Percentiles rank a stretch among this genome's conserved stretches.
These are phyloP conservation scores for Termitomyces sp. DNA, from an alignment of 768 basidiomycete genomes.

Conservation along the genomic window DNA sequence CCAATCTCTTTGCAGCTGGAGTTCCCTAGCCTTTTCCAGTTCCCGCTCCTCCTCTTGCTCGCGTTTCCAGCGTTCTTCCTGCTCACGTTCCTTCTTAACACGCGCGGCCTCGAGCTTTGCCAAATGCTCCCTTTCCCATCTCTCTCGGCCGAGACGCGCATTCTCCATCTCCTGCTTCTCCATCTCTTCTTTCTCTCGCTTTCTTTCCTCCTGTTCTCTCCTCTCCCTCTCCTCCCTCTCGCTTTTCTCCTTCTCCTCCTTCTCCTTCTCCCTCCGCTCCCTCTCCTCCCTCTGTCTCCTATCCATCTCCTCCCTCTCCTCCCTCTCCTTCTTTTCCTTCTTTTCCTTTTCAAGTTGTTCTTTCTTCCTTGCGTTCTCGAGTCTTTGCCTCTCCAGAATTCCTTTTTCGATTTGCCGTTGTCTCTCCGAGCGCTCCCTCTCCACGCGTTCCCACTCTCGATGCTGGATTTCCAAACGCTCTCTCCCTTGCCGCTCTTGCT, in stretches of 20 bases:
- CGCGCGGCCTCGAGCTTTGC: background rate
- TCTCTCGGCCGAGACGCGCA: background rate
- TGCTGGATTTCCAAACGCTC: background rate
- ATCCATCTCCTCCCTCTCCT: background rate
- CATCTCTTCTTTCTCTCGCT: background rate
- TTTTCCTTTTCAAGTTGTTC: background rate
- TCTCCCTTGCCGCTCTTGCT: background rate
- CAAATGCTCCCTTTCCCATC: background rate
- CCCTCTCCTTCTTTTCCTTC: background rate
- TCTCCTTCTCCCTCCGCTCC: background rate
- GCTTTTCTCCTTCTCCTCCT: too few relatives aligned
- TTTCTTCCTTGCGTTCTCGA: background rate
- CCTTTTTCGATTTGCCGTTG: background rate
- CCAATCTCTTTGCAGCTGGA: background rate
- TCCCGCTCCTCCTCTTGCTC: background rate
- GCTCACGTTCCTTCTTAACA: background rate
- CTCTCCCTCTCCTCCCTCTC: background rate
- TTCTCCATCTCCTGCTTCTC: slow-evolving; percentile 5
- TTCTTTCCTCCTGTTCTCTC: background rate
- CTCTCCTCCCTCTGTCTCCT: background rate
- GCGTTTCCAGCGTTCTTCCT: background rate
- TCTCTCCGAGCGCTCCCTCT: background rate
- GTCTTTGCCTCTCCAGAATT: background rate
- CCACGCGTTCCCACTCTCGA: background rate
- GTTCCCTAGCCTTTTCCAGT: background rate